A percentile compares a stretch with the other conserved stretches of the same genome.
These are phyloP conservation scores for Asterionellopsis glacialis DNA, from an alignment of 108 stramenopile species.

Conservation along the genomic window DNA sequence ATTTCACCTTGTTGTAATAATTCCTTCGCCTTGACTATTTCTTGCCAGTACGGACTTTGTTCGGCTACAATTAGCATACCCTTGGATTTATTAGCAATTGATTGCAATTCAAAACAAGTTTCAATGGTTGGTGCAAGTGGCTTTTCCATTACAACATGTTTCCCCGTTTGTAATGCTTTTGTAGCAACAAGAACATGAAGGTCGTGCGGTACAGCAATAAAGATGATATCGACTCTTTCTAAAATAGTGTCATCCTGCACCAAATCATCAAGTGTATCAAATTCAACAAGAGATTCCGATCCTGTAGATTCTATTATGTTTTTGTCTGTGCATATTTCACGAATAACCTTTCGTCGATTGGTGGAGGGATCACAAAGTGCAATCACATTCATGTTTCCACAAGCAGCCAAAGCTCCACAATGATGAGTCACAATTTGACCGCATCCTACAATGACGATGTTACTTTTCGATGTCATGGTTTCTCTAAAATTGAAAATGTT, in stretches of 20 bases:
- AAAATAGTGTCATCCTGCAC: not conserved
- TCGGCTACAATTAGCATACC: slow-evolving; percentile 28
- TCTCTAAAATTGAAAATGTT: no score
- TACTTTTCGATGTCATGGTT: no score
- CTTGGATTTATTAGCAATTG: not conserved
- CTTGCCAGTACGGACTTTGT: slow-evolving; percentile 36
- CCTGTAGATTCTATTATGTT: not conserved
- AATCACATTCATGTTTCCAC: slow-evolving; percentile 4
- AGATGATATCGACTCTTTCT: slow-evolving; percentile 8
- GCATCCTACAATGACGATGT: slow-evolving; percentile 26
- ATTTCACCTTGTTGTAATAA: slow-evolving; percentile 18
- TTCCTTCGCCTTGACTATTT: slow-evolving; percentile 16
- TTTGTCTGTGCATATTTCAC: not conserved
- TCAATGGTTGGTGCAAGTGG: slow-evolving; percentile 26
- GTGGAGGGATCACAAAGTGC: slow-evolving; percentile 27
- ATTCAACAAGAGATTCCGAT: slow-evolving; percentile 5
- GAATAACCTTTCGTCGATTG: slow-evolving; percentile 18
- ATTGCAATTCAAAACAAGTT: not conserved
- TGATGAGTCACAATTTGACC: slow-evolving; percentile 41
- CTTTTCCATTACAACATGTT: slow-evolving; percentile 28
- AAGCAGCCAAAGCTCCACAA: slow-evolving; percentile 10
- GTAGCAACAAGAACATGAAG: slow-evolving; percentile 23
- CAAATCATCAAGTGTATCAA: slow-evolving; percentile 3
- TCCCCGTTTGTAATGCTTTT: slow-evolving; percentile 9
- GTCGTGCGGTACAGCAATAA: slow-evolving; percentile 37